phyloP scores from a whole-genome alignment of 768 basidiomycete genomes.

The Sporobolomyces phaffii region DNA sequence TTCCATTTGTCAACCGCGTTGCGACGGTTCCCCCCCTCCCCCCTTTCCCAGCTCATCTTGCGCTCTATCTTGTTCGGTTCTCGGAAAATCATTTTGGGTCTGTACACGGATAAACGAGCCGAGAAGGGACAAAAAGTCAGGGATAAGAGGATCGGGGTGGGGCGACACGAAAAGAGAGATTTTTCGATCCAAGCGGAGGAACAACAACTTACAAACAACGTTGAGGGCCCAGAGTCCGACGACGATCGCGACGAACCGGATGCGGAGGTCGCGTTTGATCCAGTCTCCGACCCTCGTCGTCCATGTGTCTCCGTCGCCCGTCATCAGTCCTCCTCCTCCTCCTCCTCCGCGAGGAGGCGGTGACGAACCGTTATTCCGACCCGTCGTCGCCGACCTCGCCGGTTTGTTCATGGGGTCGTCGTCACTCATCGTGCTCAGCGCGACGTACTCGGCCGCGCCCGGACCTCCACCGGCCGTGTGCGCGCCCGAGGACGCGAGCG shows the following conservation, averaged over 20 bases:
- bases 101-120: too few species aligned
- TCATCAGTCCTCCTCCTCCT: too few species aligned
- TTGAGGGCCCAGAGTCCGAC: constrained; percentile 63
- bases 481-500: constrained; percentile 4
- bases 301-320: constrained; percentile 40
- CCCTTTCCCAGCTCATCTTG: too few species aligned
- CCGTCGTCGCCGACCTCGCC: neutral
- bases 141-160: too few species aligned
- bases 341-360: constrained; percentile 16
- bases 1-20: too few species aligned
- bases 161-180: too few species aligned
- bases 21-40: too few species aligned
- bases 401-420: too few species aligned
- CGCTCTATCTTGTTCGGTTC: too few species aligned
- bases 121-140: too few species aligned
- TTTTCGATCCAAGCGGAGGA: too few species aligned
- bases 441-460: constrained; percentile 26
- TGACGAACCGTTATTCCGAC: neutral
- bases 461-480: constrained; percentile 5
- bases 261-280: constrained; percentile 49
- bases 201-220: constrained; percentile 51
- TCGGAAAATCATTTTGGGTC: too few species aligned
- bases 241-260: constrained; percentile 50
- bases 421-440: constrained; percentile 21
- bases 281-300: constrained; percentile 40